A percentile compares a stretch with the other conserved stretches of the same genome.
Evolutionary conservation across 352 stramenopile species (phyloP).

Genomic region (Paralagenidium karlingii): DNA sequence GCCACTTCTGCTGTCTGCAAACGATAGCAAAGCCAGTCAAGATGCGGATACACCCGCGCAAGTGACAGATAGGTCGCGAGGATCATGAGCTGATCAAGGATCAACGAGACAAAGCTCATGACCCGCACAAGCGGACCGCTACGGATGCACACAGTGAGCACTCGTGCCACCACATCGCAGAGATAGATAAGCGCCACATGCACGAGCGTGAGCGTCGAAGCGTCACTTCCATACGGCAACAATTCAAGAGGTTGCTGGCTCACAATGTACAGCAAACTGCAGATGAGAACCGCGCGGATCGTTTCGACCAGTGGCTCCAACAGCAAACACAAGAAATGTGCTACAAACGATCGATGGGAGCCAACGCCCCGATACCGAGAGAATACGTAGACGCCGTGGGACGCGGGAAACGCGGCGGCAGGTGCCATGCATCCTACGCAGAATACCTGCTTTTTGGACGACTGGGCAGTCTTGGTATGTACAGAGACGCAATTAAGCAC

Average conservation of each 20-base stretch:
- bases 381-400: conserved; percentile 60
- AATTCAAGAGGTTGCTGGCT: not conserved
- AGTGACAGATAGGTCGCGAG: conserved; percentile 47
- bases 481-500: conserved; percentile 59
- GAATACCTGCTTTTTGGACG: conserved; percentile 23
- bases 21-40: too few relatives aligned
- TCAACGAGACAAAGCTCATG: conserved; percentile 47
- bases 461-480: conserved; percentile 15
- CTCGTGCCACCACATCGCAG: conserved; percentile 42
- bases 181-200: conserved; percentile 30
- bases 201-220: conserved; percentile 5
- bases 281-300: conserved; percentile 50
- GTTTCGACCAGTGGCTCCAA: conserved; percentile 54
- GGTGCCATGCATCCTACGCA: conserved; percentile 31
- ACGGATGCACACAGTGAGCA: conserved; percentile 55
- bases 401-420: not conserved
- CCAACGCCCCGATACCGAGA: conserved; percentile 74
- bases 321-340: conserved; percentile 46
- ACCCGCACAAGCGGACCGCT: conserved; percentile 59
- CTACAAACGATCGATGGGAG: conserved; percentile 56
- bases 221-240: not conserved
- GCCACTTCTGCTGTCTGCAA: too few relatives aligned
- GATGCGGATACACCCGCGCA: conserved; percentile 32
- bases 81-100: conserved; percentile 51
- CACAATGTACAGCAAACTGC: conserved; percentile 41